Evolutionary conservation across 352 stramenopile species (phyloP).

Genomic region (Phytophthora megakarya): DNA sequence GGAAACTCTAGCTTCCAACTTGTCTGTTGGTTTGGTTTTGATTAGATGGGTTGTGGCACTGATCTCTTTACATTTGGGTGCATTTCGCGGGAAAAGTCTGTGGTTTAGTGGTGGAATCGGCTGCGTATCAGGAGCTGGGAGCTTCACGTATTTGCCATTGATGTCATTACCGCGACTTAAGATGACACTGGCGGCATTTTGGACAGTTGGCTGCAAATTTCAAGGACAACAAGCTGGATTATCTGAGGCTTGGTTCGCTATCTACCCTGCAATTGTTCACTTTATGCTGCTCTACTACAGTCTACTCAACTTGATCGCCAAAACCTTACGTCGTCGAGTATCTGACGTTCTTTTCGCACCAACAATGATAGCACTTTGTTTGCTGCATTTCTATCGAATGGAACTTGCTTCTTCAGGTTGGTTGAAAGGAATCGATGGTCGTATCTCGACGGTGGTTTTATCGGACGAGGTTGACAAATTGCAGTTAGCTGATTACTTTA

Average conservation of each 20-base stretch:
- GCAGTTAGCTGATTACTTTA: conserved; percentile 27
- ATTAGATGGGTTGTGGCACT: conserved; percentile 14
- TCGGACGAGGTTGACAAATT: conserved; percentile 34
- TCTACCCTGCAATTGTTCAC: conserved; percentile 28
- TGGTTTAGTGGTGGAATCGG: conserved; percentile 25
- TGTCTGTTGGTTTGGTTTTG: conserved; percentile 19
- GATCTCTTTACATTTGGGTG: conserved; percentile 8
- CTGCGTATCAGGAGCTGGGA: conserved; percentile 13
- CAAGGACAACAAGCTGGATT: conserved; percentile 40
- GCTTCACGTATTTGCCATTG: conserved; percentile 14
- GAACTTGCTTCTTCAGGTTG: conserved; percentile 17
- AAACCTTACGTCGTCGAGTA: conserved; percentile 33
- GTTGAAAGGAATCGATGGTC: conserved; percentile 28
- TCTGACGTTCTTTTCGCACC: conserved; percentile 39
- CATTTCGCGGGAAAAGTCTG: conserved; percentile 3
- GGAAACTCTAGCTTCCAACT: conserved; percentile 20
- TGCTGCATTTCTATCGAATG: conserved; percentile 34
- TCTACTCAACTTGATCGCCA: conserved; percentile 37
- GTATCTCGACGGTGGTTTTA: conserved; percentile 28
- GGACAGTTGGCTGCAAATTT: conserved; percentile 26
- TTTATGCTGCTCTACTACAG: conserved; percentile 37
- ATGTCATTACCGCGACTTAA: conserved; percentile 17
- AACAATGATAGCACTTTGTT: conserved; percentile 28
- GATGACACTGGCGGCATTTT: conserved; percentile 15
- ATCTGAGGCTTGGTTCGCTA: conserved; percentile 39